Conservation (phyloP, 2,329 filamentous ascomycete species). For the Colletotrichum spinosum region DNA sequence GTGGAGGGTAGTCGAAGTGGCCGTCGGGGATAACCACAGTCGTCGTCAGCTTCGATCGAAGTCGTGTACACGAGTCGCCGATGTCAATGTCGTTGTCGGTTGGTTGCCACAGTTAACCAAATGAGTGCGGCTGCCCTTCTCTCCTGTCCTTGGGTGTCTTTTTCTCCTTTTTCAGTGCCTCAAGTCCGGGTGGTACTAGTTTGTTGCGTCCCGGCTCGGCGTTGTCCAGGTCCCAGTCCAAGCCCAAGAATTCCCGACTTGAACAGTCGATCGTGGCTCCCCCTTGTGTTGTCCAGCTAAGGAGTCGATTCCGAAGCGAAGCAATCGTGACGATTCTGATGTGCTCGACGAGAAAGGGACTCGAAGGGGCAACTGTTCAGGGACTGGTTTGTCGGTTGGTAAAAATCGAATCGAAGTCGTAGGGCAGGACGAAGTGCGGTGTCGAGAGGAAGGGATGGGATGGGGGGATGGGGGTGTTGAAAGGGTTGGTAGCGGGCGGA, state of each 20-base stretch:
- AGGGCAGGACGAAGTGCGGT: slow-evolving; percentile 26
- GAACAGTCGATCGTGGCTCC: slow-evolving; percentile 1
- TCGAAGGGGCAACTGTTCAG: slow-evolving; percentile 2
- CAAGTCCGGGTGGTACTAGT: slow-evolving; percentile 13
- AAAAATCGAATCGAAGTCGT: slow-evolving; percentile 34
- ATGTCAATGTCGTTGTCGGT: slow-evolving; percentile 5
- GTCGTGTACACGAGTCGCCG: not conserved
- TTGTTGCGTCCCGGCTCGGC: slow-evolving; percentile 21
- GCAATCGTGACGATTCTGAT: slow-evolving; percentile 4
- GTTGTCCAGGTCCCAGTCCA: slow-evolving; percentile 23
- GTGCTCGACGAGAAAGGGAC: slow-evolving; percentile 1
- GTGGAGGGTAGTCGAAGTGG: slow-evolving; percentile 9
- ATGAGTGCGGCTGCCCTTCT: too few species aligned
- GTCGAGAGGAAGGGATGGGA: slow-evolving; percentile 33
- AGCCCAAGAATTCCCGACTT: slow-evolving; percentile 11
- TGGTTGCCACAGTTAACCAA: not conserved
- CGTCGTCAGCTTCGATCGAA: slow-evolving; percentile 18
- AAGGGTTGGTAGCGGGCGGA: slow-evolving; percentile 38
- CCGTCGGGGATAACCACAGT: slow-evolving; percentile 7
- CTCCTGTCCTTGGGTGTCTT: not conserved
- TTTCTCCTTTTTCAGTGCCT: not conserved
- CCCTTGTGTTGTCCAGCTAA: not conserved
- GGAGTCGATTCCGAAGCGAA: slow-evolving; percentile 13
- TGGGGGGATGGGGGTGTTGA: slow-evolving; percentile 38
- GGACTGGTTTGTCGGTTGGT: slow-evolving; percentile 19